Percentiles rank a stretch among this genome's conserved stretches.
Conservation (phyloP, 1,284 basidiomycete species). For the Rhodotorula sp. region DNA sequence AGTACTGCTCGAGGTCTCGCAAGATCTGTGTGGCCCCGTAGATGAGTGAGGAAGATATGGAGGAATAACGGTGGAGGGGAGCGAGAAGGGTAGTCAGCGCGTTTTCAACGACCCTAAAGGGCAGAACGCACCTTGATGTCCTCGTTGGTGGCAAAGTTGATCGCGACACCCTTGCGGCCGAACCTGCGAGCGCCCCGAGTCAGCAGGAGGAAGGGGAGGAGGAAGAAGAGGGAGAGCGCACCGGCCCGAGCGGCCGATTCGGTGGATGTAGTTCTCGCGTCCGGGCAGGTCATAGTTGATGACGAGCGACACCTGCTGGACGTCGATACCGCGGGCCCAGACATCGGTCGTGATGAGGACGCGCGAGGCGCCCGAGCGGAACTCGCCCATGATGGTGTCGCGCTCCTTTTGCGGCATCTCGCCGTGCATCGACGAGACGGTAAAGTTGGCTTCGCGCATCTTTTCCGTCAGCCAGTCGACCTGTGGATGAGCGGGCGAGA, state of each 20-base stretch:
- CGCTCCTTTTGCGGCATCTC: slow-evolving; percentile 99
- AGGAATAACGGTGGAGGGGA: not conserved
- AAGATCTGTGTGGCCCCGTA: slow-evolving; percentile 63
- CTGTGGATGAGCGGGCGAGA: slow-evolving; percentile 52
- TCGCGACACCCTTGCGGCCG: slow-evolving; percentile 62
- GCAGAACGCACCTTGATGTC: slow-evolving; percentile 63
- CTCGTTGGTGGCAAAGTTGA: slow-evolving; percentile 88
- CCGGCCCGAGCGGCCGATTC: slow-evolving; percentile 85
- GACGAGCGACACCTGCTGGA: slow-evolving; percentile 88
- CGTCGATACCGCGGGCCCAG: slow-evolving; percentile 98
- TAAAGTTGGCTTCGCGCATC: slow-evolving; percentile 95
- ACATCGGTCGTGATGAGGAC: slow-evolving; percentile 95
- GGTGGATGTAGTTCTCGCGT: slow-evolving; percentile 98
- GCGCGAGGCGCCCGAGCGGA: slow-evolving; percentile 91
- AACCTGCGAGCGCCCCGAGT: slow-evolving; percentile 57
- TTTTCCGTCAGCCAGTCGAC: slow-evolving; percentile 99
- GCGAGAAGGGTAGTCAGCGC: not conserved
- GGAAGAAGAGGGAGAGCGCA: too few relatives aligned
- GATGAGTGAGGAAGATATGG: not conserved
- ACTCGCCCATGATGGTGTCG: slow-evolving; percentile 98
- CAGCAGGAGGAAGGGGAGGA: too few relatives aligned
- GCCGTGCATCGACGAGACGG: slow-evolving; percentile 70
- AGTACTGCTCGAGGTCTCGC: slow-evolving; percentile 73
- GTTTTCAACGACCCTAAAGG: not conserved
- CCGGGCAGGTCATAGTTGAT: slow-evolving; percentile 54